These are phyloP conservation scores for Leavenworthia alabamica DNA, from an alignment of 345 rosid genomes.

Conservation along the genomic window DNA sequence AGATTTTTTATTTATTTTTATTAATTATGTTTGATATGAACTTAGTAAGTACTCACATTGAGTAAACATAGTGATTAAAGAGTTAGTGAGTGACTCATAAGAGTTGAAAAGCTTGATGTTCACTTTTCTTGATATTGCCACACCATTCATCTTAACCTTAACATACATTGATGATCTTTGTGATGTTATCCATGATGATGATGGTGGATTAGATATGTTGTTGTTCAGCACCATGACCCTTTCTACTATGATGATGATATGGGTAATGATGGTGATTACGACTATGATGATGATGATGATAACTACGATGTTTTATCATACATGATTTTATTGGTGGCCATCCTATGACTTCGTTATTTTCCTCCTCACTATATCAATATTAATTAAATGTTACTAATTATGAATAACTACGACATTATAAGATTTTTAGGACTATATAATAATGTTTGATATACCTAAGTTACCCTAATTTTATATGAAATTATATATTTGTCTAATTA, in stretches of 20 bases:
- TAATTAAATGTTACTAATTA: no score
- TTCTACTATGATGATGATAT: conserved; percentile 27
- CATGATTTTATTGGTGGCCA: conserved; percentile 78
- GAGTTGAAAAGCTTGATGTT: conserved; percentile 44
- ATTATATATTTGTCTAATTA: background rate
- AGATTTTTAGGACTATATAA: no score
- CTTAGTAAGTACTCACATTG: conserved; percentile 35
- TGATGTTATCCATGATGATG: background rate
- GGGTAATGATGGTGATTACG: conserved; percentile 18
- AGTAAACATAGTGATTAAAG: conserved; percentile 47
- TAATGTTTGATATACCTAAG: background rate
- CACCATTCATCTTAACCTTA: conserved; percentile 79
- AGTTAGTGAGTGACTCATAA: conserved; percentile 38
- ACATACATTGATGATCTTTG: conserved; percentile 39
- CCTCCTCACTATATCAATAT: conserved; percentile 31
- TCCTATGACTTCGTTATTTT: conserved; percentile 39
- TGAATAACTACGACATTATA: no score
- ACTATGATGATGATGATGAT: no score
- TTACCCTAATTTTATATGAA: background rate
- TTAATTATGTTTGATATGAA: no score
- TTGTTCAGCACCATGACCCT: conserved; percentile 3
- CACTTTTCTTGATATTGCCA: conserved; percentile 54
- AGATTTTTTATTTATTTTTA: no score
- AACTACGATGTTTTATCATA: conserved; percentile 50
- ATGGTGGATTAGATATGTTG: conserved; percentile 9